Percentiles rank a stretch among this genome's conserved stretches.
These are phyloP conservation scores for Pseudonitzschia pungens DNA, from an alignment of 108 stramenopile genomes.

Conservation along the genomic window DNA sequence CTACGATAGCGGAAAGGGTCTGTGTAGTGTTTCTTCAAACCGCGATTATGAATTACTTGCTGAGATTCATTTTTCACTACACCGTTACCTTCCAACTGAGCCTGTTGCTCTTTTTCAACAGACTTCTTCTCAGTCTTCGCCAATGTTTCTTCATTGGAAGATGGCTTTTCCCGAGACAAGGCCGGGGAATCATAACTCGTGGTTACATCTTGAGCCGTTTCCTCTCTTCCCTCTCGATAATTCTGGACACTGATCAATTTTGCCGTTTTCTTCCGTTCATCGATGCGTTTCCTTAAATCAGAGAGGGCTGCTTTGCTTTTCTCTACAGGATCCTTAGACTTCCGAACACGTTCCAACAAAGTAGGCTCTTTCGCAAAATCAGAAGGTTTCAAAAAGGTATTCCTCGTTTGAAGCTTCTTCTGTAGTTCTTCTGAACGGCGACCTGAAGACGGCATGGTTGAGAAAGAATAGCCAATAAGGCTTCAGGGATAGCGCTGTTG, in stretches of 20 bases:
- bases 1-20: not conserved
- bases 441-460: conserved; percentile 11
- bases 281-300: conserved; percentile 9
- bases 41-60: not conserved
- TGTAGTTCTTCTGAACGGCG: conserved; percentile 8
- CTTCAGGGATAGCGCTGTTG: not conserved
- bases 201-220: not conserved
- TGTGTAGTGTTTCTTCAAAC: not conserved
- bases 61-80: not conserved
- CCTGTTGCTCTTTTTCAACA: not conserved
- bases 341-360: not conserved
- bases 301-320: conserved; percentile 13
- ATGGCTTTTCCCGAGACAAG: not conserved
- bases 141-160: not conserved
- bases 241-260: conserved; percentile 2
- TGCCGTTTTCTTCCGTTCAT: conserved; percentile 11
- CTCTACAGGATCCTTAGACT: not conserved
- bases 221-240: conserved; percentile 8
- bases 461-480: not conserved
- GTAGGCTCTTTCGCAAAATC: conserved; percentile 6
- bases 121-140: not conserved
- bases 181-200: not conserved
- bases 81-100: not conserved
- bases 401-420: conserved; percentile 6
- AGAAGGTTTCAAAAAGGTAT: conserved; percentile 6